These are phyloP conservation scores for Solanum phureja DNA, from an alignment of 257 asterid species.

Conservation along the genomic window DNA sequence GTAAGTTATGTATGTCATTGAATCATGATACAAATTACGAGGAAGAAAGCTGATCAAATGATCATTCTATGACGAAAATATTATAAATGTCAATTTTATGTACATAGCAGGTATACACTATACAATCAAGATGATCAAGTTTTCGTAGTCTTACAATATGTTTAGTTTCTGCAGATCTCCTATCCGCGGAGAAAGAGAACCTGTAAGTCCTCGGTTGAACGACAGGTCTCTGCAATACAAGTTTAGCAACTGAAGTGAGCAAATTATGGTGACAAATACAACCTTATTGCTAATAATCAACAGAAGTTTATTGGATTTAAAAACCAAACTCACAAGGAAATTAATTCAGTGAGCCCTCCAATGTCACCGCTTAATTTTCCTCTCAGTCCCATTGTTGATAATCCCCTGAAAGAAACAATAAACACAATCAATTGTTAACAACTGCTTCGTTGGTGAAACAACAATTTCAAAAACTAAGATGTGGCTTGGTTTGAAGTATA, in stretches of 20 bases:
- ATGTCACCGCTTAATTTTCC: constrained; percentile 79
- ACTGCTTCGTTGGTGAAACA: not conserved
- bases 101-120: not conserved
- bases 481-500: not conserved
- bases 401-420: constrained; percentile 39
- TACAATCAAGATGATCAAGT: not conserved
- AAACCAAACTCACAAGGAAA: constrained; percentile 56
- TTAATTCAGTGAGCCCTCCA: constrained; percentile 67
- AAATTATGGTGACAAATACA: not conserved
- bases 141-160: constrained; percentile 39
- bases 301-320: not conserved
- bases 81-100: not conserved
- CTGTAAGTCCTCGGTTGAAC: constrained; percentile 75
- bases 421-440: not conserved
- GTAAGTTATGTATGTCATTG: not conserved
- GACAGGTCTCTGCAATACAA: constrained; percentile 68
- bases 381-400: constrained; percentile 73
- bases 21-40: not conserved
- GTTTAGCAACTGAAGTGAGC: not conserved
- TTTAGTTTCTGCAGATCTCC: constrained; percentile 71
- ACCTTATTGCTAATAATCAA: not conserved
- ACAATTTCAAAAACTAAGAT: not conserved
- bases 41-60: not conserved
- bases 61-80: not conserved
- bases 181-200: constrained; percentile 68